phyloP scores from a whole-genome alignment of 208 protist genomes.

The Trypanosoma platydactyli region DNA sequence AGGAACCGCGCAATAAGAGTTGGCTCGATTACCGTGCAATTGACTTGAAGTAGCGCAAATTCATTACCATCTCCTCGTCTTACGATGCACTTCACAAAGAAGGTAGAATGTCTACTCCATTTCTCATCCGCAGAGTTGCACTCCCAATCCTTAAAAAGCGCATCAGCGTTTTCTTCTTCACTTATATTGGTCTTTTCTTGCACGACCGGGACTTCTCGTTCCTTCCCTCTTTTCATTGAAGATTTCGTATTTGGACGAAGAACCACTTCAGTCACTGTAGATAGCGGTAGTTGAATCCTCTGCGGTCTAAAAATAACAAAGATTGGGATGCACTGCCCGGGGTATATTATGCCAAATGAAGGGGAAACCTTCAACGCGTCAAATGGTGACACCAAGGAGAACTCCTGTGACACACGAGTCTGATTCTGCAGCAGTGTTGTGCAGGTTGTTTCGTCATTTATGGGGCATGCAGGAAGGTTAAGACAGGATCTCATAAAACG shows the following conservation, averaged over 20 bases:
- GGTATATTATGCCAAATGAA: conserved; percentile 34
- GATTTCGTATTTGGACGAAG: conserved; percentile 18
- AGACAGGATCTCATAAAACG: conserved; percentile 39
- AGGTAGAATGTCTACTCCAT: conserved; percentile 37
- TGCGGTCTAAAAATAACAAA: conserved; percentile 35
- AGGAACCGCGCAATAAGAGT: conserved; percentile 12
- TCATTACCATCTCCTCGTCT: conserved; percentile 2
- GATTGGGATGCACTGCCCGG: conserved; percentile 30
- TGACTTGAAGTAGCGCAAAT: conserved; percentile 32
- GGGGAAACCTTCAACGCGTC: conserved; percentile 33
- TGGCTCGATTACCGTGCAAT: conserved; percentile 42
- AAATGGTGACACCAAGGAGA: conserved; percentile 28
- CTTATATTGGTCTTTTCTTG: conserved; percentile 2
- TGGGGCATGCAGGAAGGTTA: conserved; percentile 35
- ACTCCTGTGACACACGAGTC: conserved; percentile 24
- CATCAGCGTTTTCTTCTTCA: conserved; percentile 3
- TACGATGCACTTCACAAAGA: conserved; percentile 35
- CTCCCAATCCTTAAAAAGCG: conserved; percentile 35
- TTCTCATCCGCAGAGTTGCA: conserved; percentile 18
- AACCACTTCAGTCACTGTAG: conserved; percentile 8
- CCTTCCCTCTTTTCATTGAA: conserved; percentile 19
- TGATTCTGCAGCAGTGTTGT: conserved; percentile 38
- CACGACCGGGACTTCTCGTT: conserved; percentile 13
- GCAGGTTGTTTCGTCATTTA: conserved; percentile 29
- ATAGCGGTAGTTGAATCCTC: conserved; percentile 3